phyloP scores from a whole-genome alignment of 352 stramenopile species.

The Stramenopiles sp. region DNA sequence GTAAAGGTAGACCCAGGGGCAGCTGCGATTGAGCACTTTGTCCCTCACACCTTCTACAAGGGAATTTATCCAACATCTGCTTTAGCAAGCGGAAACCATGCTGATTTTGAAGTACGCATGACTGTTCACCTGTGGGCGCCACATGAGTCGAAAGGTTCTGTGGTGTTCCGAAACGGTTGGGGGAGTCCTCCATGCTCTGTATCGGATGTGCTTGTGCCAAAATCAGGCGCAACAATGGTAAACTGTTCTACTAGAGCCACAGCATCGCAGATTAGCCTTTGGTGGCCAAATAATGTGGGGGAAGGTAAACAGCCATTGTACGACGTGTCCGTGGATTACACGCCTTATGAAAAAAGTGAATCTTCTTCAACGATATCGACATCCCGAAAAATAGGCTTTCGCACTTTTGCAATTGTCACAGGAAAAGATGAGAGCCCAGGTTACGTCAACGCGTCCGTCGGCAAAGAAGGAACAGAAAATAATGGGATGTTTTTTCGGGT shows the following conservation, averaged over 20 bases:
- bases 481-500: conserved; percentile 32
- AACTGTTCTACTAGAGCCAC: background rate
- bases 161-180: background rate
- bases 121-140: background rate
- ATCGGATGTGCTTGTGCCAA: background rate
- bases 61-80: background rate
- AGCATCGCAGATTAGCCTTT: conserved; percentile 1
- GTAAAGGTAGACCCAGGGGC: background rate
- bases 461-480: conserved; percentile 17
- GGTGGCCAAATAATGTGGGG: conserved; percentile 7
- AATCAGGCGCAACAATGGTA: background rate
- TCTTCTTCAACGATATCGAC: background rate
- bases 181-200: background rate
- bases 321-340: background rate
- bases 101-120: background rate
- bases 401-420: conserved; percentile 14
- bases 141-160: background rate
- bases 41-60: background rate
- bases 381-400: conserved; percentile 13
- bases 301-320: background rate
- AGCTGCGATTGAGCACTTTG: background rate
- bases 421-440: conserved; percentile 15
- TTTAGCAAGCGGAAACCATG: background rate
- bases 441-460: conserved; percentile 10
- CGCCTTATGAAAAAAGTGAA: background rate